Base-by-base conservation (phyloP, 371 early-diverging fungal genomes). In the Mortierella sp. region DNA sequence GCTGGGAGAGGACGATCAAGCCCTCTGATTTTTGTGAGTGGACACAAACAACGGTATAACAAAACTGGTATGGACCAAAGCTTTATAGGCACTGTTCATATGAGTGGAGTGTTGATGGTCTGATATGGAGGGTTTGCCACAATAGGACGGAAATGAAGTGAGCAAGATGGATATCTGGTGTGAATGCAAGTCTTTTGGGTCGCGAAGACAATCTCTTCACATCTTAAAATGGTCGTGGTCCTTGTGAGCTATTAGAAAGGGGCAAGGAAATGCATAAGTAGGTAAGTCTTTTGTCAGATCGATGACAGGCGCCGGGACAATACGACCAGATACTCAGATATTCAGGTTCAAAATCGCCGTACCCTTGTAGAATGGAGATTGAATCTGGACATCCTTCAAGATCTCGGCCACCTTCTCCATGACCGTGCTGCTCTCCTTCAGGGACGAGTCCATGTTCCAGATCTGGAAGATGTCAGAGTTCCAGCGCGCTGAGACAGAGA, bases 301-400 rank as follows among this genome's bases (percentile, higher is more conserved):
- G 15, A 7, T 7, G 21, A 14, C n/a, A n/a, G n/a, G n/a, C n/a
- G n/a, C n/a, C n/a, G n/a, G n/a, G n/a, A n/a, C n/a, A n/a, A n/a
- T n/a, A n/a, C n/a, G n/a, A n/a, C n/a, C n/a, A n/a, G n/a, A n/a
- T n/a, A 43, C 11, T 30, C 5, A 8, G 31, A 34, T 24, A 17
- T 27, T 11, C n/a, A n/a, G n/a, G n/a, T n/a, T n/a, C n/a, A n/a
- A n/a, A n/a, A n/a, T n/a, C n/a, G n/a, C 42, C 63, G 60, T 84
- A 88, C 89, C 85, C 79, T 87, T 89, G 67, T 87, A 89, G 71
- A 86, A 89, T 15, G 86, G 83, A 23, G 83, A 78, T 43, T 86
- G 85, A 26, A 88, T 78, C 46, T 86, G 82, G 21, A 85, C 82
- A 28, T 72, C 81, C 17, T 79, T 64, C 46, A 87, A 54, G 39